These are phyloP conservation scores for Thraustochytrium striatum DNA, from an alignment of 352 stramenopile species.

Conservation along the genomic window DNA sequence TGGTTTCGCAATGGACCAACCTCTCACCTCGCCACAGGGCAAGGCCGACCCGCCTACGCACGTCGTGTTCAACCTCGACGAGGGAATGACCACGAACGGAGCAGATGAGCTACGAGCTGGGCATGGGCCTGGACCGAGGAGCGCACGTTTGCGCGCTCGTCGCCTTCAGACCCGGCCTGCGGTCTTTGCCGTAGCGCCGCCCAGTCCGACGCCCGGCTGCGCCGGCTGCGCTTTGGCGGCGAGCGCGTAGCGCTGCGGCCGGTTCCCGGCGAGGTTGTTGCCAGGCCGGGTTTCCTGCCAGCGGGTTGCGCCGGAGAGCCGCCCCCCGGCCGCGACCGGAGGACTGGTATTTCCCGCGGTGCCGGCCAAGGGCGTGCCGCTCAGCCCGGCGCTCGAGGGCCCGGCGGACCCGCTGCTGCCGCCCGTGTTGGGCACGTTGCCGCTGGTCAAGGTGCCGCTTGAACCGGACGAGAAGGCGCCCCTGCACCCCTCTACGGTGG, in stretches of 20 bases:
- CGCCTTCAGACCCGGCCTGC: not conserved
- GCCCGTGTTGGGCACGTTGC: not conserved
- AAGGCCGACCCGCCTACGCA: conserved; percentile 11
- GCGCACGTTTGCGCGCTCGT: not conserved
- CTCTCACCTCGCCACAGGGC: not conserved
- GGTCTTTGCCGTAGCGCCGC: not conserved
- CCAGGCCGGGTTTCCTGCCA: not conserved
- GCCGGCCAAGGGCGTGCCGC: not conserved
- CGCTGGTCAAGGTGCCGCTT: conserved; percentile 2
- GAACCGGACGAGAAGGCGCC: not conserved
- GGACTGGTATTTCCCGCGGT: not conserved
- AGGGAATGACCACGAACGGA: conserved; percentile 42
- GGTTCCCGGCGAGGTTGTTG: not conserved
- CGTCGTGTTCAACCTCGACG: conserved; percentile 39
- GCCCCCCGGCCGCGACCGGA: not conserved
- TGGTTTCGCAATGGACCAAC: conserved; percentile 44
- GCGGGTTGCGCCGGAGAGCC: not conserved
- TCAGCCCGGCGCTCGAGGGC: not conserved
- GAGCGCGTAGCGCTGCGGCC: not conserved
- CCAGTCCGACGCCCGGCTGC: not conserved
- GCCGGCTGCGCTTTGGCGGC: not conserved
- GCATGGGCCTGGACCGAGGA: conserved; percentile 21
- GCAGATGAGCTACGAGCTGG: conserved; percentile 42
- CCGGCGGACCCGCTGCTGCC: not conserved
- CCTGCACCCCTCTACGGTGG: not conserved